Percentiles rank a stretch among this genome's conserved stretches.
Conservation (phyloP, 2,329 filamentous ascomycete species). For the Kalmusia sp. region DNA sequence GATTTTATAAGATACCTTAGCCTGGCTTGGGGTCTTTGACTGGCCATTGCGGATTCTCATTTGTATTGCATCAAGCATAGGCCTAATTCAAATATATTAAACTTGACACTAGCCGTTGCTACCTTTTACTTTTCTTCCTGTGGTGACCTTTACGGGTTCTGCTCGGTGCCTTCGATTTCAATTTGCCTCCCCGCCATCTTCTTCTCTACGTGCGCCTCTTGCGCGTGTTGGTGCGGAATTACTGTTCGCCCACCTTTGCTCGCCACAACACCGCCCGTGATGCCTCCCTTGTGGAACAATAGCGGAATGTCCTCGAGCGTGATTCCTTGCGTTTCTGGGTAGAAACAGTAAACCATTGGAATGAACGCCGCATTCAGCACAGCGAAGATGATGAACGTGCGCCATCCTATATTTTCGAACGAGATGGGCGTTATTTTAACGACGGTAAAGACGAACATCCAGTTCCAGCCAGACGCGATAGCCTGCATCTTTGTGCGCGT, state of each 20-base stretch:
- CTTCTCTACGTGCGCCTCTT: no score
- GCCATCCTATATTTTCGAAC: slow-evolving; percentile 51
- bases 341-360: slow-evolving; percentile 30
- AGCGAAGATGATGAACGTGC: slow-evolving; percentile 42
- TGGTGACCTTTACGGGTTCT: neutral
- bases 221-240: no score
- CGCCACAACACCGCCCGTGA: no score
- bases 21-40: neutral
- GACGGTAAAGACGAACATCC: slow-evolving; percentile 8
- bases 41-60: neutral
- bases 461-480: neutral
- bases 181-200: no score
- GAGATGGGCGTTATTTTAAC: slow-evolving; percentile 36
- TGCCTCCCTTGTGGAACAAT: no score
- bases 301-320: slow-evolving; percentile 69
- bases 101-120: no score
- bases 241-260: no score
- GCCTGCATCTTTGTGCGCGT: slow-evolving; percentile 15
- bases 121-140: neutral
- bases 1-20: slow-evolving; percentile 1
- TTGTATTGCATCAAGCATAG: neutral
- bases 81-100: neutral
- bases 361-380: slow-evolving; percentile 27
- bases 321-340: slow-evolving; percentile 57
- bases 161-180: neutral